A percentile compares a stretch with the other conserved stretches of the same genome.
Conservation (phyloP, 805 yeast species). For the Kluyveromyces siamensis region DNA sequence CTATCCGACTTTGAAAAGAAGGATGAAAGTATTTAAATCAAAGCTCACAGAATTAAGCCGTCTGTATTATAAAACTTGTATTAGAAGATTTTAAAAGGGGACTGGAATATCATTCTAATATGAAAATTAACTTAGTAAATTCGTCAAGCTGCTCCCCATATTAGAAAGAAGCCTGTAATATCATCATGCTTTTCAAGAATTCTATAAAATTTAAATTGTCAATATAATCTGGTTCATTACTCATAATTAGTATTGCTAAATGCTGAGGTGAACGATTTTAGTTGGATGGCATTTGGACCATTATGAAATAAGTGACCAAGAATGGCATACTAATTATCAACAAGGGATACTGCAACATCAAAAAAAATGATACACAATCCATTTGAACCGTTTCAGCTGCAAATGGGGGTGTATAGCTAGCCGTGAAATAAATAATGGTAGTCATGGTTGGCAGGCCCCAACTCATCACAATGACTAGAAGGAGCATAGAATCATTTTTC, state of each 20-base stretch:
- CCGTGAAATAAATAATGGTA: conserved; percentile 76
- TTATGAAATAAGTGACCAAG: conserved; percentile 32
- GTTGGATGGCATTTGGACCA: conserved; percentile 19
- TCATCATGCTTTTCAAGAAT: neutral
- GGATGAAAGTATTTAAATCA: neutral
- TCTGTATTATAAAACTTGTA: no score
- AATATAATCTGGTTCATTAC: no score
- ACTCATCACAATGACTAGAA: conserved; percentile 66
- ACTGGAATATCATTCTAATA: neutral
- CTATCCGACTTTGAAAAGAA: conserved; percentile 44
- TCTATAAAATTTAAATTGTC: neutral
- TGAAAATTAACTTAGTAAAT: neutral
- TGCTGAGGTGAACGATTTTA: no score
- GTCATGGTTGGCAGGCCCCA: conserved; percentile 90
- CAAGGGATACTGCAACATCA: conserved; percentile 65
- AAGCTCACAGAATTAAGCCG: no score
- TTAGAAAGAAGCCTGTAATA: no score
- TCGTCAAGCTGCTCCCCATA: no score
- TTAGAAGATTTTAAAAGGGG: no score
- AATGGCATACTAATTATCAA: conserved; percentile 67
- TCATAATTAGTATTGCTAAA: neutral
- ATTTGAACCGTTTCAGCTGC: conserved; percentile 42
- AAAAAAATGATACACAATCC: conserved; percentile 74
- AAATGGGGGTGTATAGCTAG: conserved; percentile 69
- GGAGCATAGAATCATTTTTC: conserved; percentile 42